Base-by-base conservation (phyloP, 192 early-diverging fungal genomes). In the Coemansia sp. region DNA sequence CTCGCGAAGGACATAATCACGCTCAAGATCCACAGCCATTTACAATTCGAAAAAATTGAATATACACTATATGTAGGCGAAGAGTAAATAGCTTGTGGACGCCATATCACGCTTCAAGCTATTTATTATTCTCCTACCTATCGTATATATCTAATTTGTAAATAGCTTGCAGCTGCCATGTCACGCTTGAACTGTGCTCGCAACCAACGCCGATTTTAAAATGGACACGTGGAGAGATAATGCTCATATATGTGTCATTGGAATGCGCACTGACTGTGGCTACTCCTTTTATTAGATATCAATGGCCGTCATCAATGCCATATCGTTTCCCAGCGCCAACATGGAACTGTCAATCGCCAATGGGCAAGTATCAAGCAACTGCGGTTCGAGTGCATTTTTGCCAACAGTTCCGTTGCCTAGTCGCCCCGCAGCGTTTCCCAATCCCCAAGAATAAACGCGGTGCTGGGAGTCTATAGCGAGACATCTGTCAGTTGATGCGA, bases 401-500 rank as follows among this genome's bases (percentile, higher is more conserved):
- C 64, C 39, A 36, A 40, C 46, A 3, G 54, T 41, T 2, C 73
- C 73, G 33, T 64, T 53, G 24, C 70, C 74, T 14, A 82, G 65
- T 2, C 79, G 67, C n/a, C 79, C 79, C 11, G 63, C 65, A 5
- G 56, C 16, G 46, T 82, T 82, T 11, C 71, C 74, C 17, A 82
- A 66, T 5, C 79, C 79, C 79, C 79, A 82, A 61, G 79, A 77
- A 51, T 68, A 74, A 10, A 82, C 54, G 17, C 42, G 54, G 40
- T 50, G 45, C 29, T 31, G 42, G 11, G 6, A 34, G 61, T 73
- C 74, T 14, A 82, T 13, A 1, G 79, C 74, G 0, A 82, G 48
- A 16, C 74, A 74, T 10, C 79, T 54, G 34, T 92, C 90, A 4
- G 87, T 89, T 14, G 86, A 86, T 9, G 89, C 89, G 62, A 77